Conservation (phyloP, 805 yeast genomes). For the Blastobotrys mokoenaii region DNA sequence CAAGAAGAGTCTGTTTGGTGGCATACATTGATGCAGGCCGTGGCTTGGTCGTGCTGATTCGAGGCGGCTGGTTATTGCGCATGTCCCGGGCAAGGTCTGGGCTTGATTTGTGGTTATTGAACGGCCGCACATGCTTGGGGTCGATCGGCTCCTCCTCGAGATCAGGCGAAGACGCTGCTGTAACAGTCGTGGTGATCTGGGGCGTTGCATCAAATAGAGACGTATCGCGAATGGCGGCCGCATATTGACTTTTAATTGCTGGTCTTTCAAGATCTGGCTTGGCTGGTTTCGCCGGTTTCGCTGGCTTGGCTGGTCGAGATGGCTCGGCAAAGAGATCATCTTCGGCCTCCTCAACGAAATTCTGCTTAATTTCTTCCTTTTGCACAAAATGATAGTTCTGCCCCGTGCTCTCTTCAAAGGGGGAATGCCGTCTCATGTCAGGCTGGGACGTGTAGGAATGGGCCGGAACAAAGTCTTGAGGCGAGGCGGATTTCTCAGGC, state of each 20-base stretch:
- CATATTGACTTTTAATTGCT: neutral
- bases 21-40: conserved; percentile 5
- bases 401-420: too few species aligned
- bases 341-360: neutral
- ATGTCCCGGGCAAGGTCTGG: neutral
- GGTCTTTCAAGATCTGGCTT: neutral
- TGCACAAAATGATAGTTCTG: too few species aligned
- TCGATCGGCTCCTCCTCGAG: neutral
- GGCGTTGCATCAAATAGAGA: neutral
- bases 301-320: too few species aligned
- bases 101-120: too few species aligned
- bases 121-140: too few species aligned
- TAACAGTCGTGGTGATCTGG: neutral
- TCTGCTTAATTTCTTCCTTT: too few species aligned
- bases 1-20: conserved; percentile 1
- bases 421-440: too few species aligned
- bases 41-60: too few species aligned
- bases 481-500: too few species aligned
- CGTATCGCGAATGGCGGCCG: neutral
- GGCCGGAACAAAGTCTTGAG: too few species aligned
- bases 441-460: too few species aligned
- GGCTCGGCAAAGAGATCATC: neutral
- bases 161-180: neutral
- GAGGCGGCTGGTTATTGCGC: neutral
- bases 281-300: too few species aligned